These are phyloP conservation scores for Geranium incanum DNA, from an alignment of 441 rosid genomes.

Conservation along the genomic window DNA sequence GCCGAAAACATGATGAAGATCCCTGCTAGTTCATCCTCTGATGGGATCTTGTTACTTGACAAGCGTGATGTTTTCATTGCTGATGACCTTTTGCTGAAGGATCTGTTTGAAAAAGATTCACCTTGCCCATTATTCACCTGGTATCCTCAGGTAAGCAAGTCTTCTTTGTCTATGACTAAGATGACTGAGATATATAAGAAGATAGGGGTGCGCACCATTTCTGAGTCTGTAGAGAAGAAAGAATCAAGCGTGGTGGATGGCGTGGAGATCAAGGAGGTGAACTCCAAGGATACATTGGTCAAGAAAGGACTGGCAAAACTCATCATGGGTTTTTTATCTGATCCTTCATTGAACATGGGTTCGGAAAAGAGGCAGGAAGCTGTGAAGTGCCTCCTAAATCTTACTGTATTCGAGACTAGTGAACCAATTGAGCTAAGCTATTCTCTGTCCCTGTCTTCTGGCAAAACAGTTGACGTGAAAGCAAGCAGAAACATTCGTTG, in stretches of 20 bases:
- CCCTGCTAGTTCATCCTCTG: slow-evolving; percentile 37
- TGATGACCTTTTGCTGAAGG: slow-evolving; percentile 59
- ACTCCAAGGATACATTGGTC: slow-evolving; percentile 22
- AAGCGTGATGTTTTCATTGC: slow-evolving; percentile 53
- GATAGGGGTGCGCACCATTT: slow-evolving; percentile 54
- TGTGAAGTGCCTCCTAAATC: slow-evolving; percentile 34
- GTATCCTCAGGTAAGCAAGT: slow-evolving; percentile 49
- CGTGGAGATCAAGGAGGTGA: slow-evolving; percentile 21
- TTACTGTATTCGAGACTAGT: slow-evolving; percentile 34
- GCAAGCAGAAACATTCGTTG: slow-evolving; percentile 43
- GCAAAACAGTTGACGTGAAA: slow-evolving; percentile 23
- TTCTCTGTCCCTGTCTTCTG: slow-evolving; percentile 32
- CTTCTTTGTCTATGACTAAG: slow-evolving; percentile 30
- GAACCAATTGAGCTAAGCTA: slow-evolving; percentile 36
- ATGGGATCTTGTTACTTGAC: slow-evolving; percentile 37
- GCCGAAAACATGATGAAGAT: slow-evolving; percentile 36
- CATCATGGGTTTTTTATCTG: slow-evolving; percentile 49
- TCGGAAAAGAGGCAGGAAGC: slow-evolving; percentile 39
- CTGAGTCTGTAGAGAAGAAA: slow-evolving; percentile 38
- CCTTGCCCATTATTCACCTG: slow-evolving; percentile 48
- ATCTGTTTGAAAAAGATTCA: slow-evolving; percentile 32
- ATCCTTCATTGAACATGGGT: slow-evolving; percentile 39
- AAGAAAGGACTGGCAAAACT: slow-evolving; percentile 39
- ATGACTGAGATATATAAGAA: slow-evolving; percentile 43
- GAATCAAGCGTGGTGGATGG: slow-evolving; percentile 25